A percentile compares a stretch with the other conserved stretches of the same genome.
These are phyloP conservation scores for Neodidymelliopsis sp. DNA, from an alignment of 2,329 filamentous ascomycete species.

Conservation along the genomic window DNA sequence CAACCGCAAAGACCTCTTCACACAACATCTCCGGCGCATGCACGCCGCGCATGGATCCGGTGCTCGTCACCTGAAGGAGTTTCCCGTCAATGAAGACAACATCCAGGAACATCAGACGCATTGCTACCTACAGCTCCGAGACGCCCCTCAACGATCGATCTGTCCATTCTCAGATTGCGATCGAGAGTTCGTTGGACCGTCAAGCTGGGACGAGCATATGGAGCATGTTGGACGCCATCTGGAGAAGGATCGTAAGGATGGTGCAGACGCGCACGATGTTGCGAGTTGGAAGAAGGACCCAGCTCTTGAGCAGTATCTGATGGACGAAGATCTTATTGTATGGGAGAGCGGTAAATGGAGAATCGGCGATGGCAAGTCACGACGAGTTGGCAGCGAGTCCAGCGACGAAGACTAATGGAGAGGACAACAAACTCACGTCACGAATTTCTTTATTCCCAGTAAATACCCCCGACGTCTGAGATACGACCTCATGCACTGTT, in stretches of 20 bases:
- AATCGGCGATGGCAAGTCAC: conserved; percentile 44
- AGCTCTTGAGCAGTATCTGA: conserved; percentile 50
- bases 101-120: conserved; percentile 64
- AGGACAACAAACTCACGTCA: neutral
- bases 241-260: conserved; percentile 60
- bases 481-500: neutral
- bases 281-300: conserved; percentile 38
- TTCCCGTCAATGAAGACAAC: conserved; percentile 56
- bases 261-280: conserved; percentile 23
- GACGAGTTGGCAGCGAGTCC: neutral
- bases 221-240: conserved; percentile 87
- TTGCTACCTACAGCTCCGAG: conserved; percentile 68
- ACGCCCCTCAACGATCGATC: conserved; percentile 65
- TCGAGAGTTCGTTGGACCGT: conserved; percentile 67
- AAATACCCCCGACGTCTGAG: conserved; percentile 7
- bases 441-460: neutral
- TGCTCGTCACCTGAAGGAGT: conserved; percentile 55
- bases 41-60: conserved; percentile 63
- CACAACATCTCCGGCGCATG: conserved; percentile 87
- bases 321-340: conserved; percentile 49
- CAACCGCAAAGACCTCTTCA: conserved; percentile 92
- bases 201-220: conserved; percentile 81
- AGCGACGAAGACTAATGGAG: conserved; percentile 3
- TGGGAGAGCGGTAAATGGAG: conserved; percentile 38
- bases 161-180: conserved; percentile 69